Percentiles rank a stretch among this genome's conserved stretches.
Conservation (phyloP, 176 grass and related monocot genomes). For the Pharus latifolius region DNA sequence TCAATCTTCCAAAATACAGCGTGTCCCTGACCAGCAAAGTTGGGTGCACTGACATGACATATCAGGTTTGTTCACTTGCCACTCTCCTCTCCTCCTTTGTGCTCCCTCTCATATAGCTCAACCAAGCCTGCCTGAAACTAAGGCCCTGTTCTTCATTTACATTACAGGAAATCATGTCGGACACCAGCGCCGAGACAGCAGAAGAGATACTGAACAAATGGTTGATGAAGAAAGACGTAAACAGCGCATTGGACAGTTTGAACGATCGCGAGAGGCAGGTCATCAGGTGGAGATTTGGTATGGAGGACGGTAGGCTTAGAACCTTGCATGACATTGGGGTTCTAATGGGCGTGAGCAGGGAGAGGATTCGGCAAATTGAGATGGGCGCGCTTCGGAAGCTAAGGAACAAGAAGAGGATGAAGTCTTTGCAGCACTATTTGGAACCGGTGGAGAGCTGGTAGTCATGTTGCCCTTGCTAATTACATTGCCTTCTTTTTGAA, state of each 20-base stretch:
- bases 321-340: slow-evolving; percentile 77
- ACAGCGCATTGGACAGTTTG: slow-evolving; percentile 54
- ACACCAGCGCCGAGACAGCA: slow-evolving; percentile 55
- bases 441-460: slow-evolving; percentile 44
- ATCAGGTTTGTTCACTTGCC: slow-evolving; percentile 35
- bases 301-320: slow-evolving; percentile 53
- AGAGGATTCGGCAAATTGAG: slow-evolving; percentile 87
- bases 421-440: slow-evolving; percentile 53
- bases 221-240: slow-evolving; percentile 55
- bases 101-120: background rate
- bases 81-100: background rate
- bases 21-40: slow-evolving; percentile 57
- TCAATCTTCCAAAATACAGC: slow-evolving; percentile 56
- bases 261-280: slow-evolving; percentile 55
- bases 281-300: slow-evolving; percentile 61
- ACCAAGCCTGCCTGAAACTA: background rate
- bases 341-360: slow-evolving; percentile 66
- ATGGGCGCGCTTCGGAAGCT: slow-evolving; percentile 76
- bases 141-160: background rate
- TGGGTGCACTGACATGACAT: slow-evolving; percentile 50
- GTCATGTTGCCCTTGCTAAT: background rate
- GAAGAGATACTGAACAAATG: slow-evolving; percentile 56
- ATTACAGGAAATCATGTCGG: slow-evolving; percentile 57
- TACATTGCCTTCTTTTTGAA: background rate
- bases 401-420: slow-evolving; percentile 51